These are phyloP conservation scores for Prototheca stagnorum DNA, from an alignment of 163 green algal species.

Conservation along the genomic window DNA sequence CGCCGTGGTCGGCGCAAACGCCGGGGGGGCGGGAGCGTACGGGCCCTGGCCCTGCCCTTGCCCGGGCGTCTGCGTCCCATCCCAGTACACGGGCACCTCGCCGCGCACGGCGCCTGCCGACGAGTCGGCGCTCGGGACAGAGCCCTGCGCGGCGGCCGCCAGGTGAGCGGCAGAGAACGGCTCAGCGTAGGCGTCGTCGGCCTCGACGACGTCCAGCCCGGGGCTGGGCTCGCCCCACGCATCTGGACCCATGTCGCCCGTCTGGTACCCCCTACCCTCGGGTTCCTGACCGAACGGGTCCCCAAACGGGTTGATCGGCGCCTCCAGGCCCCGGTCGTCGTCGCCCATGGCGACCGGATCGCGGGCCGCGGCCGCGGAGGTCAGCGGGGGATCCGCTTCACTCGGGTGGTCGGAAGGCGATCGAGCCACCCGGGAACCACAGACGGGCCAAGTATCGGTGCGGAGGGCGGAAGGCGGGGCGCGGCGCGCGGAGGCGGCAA, in stretches of 20 bases:
- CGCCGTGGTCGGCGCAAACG: too few relatives aligned
- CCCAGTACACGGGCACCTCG: too few relatives aligned
- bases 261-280: conserved; percentile 1
- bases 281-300: not conserved
- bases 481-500: too few relatives aligned
- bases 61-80: not conserved
- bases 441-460: too few relatives aligned
- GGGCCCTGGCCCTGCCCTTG: not conserved
- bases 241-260: not conserved
- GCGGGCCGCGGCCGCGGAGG: too few relatives aligned
- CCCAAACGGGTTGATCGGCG: not conserved
- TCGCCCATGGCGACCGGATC: conserved; percentile 1
- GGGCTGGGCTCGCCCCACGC: not conserved
- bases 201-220: not conserved
- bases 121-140: conserved; percentile 10
- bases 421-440: too few relatives aligned
- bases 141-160: conserved; percentile 4
- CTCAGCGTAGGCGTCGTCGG: conserved; percentile 9
- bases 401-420: too few relatives aligned
- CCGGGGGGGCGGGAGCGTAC: too few relatives aligned
- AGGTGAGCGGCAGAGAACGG: conserved; percentile 23
- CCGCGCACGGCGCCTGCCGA: too few relatives aligned
- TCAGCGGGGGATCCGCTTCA: too few relatives aligned
- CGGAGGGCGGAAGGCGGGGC: too few relatives aligned
- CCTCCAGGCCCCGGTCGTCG: not conserved